phyloP scores from a whole-genome alignment of 2,329 filamentous ascomycete genomes.

The Hypoxylon rubiginosum region DNA sequence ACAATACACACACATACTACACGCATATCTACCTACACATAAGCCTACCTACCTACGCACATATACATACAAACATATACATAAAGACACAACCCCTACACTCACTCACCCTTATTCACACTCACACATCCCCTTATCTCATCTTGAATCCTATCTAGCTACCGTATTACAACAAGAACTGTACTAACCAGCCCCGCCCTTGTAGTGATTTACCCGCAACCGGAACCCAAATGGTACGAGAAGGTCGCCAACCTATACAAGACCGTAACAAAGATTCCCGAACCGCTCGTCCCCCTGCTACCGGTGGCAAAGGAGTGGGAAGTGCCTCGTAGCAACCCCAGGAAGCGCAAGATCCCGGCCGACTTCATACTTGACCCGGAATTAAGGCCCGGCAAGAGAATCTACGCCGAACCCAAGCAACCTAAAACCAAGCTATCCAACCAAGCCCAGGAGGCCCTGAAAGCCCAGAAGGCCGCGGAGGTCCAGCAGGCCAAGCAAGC shows the following conservation, averaged over 20 bases:
- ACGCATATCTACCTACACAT: not conserved
- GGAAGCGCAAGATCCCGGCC: slow-evolving; percentile 50
- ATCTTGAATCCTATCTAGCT: not conserved
- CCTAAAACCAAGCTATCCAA: no score
- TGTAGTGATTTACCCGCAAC: slow-evolving; percentile 42
- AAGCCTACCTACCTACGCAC: no score
- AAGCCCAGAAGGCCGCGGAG: no score
- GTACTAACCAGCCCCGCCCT: slow-evolving; percentile 30
- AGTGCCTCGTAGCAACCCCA: slow-evolving; percentile 47
- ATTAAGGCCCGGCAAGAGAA: slow-evolving; percentile 1
- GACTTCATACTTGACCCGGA: slow-evolving; percentile 35
- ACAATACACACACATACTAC: not conserved
- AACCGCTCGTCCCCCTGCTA: slow-evolving; percentile 43
- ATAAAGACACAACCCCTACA: not conserved
- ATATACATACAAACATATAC: no score
- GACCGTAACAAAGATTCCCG: slow-evolving; percentile 2
- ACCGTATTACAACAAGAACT: not conserved
- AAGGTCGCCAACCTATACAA: slow-evolving; percentile 26
- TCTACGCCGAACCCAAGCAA: not conserved
- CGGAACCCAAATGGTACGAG: slow-evolving; percentile 7
- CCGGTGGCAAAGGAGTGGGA: slow-evolving; percentile 37
- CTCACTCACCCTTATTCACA: not conserved
- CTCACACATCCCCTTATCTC: not conserved
- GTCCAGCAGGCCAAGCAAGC: not conserved
- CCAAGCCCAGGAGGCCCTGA: no score